These are phyloP conservation scores for Tricladium varicosporioides DNA, from an alignment of 2,329 filamentous ascomycete genomes.

Conservation along the genomic window DNA sequence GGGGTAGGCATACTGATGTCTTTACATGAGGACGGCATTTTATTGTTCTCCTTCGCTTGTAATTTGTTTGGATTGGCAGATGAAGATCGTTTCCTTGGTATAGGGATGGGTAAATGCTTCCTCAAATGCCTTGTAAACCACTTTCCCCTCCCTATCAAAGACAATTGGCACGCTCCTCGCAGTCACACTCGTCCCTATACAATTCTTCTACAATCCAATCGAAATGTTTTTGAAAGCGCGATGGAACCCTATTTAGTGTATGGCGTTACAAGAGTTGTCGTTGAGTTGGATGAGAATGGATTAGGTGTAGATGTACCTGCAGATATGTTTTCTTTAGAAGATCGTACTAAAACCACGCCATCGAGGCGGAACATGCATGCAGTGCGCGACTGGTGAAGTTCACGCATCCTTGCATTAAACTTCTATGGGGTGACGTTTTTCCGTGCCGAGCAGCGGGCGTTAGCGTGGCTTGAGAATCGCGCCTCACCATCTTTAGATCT, in stretches of 20 bases:
- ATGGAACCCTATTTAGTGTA: background rate
- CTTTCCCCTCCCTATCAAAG: background rate
- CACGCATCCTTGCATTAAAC: background rate
- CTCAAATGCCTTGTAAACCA: background rate
- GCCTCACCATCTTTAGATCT: background rate
- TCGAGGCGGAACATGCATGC: background rate
- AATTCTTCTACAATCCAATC: background rate
- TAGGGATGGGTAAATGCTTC: background rate
- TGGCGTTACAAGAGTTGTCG: background rate
- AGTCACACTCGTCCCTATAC: background rate
- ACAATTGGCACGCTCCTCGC: background rate
- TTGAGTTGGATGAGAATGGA: background rate
- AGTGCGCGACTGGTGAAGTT: background rate
- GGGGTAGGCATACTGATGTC: conserved; percentile 73
- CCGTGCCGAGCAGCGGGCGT: background rate
- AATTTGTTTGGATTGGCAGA: background rate
- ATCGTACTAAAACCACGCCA: background rate
- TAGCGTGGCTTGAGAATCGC: background rate
- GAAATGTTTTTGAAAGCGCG: background rate
- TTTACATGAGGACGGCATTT: conserved; percentile 94
- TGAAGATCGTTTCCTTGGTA: background rate
- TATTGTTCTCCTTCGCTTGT: background rate
- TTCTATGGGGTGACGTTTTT: background rate
- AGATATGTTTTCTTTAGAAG: too few species aligned
- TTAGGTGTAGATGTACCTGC: background rate